Conservation (phyloP, 371 early-diverging fungal genomes). For the Parasitella parasitica region DNA sequence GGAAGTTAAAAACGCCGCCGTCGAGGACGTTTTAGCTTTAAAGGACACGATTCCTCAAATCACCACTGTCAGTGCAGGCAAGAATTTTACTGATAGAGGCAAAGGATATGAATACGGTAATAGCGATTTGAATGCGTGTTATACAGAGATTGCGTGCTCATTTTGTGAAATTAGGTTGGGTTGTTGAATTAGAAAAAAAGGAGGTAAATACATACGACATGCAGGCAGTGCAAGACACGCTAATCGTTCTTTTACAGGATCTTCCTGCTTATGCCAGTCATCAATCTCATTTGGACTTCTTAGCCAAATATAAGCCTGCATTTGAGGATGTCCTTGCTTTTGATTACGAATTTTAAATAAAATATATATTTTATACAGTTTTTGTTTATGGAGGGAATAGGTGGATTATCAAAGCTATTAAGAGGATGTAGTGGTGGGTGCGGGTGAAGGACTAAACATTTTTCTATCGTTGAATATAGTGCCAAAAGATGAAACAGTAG, state of each 20-base stretch:
- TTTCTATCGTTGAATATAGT: conserved; percentile 50
- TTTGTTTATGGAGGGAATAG: not conserved
- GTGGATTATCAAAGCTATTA: not conserved
- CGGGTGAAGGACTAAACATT: conserved; percentile 45
- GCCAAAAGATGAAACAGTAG: conserved; percentile 36
- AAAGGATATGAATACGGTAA: conserved; percentile 46
- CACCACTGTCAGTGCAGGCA: conserved; percentile 34
- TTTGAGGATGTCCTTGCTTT: conserved; percentile 45
- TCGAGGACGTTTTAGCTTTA: conserved; percentile 28
- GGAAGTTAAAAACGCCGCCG: conserved; percentile 11
- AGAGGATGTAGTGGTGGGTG: conserved; percentile 3
- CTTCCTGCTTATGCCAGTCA: conserved; percentile 33
- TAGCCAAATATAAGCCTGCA: conserved; percentile 30
- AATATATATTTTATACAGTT: not conserved
- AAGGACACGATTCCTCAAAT: conserved; percentile 43
- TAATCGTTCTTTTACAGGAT: conserved; percentile 18
- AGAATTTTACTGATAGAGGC: conserved; percentile 48
- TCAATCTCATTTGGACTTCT: conserved; percentile 34
- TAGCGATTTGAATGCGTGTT: not conserved
- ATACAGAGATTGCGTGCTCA: not conserved
- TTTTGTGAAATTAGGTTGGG: conserved; percentile 35
- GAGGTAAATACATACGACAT: conserved; percentile 28
- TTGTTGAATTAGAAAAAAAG: conserved; percentile 42
- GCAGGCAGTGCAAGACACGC: not conserved
- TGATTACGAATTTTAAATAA: conserved; percentile 38